A percentile compares a stretch with the other conserved stretches of the same genome.
phyloP scores from a whole-genome alignment of 176 grass and related monocot genomes.

The Miscanthus lutarioriparius region DNA sequence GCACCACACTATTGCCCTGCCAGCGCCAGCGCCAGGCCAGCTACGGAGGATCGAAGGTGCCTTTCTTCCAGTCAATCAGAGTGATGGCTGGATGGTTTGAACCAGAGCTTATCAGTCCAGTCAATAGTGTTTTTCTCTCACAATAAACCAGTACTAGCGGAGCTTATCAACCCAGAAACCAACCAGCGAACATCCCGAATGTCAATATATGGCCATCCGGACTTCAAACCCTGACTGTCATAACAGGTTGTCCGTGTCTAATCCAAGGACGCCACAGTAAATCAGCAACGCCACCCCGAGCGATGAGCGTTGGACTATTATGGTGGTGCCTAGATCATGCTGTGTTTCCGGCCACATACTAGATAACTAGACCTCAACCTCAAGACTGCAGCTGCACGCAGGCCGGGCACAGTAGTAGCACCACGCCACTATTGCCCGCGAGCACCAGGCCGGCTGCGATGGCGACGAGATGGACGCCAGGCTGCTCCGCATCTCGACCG shows the following conservation, averaged over 20 bases:
- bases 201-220: background rate
- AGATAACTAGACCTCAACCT: constrained; percentile 17
- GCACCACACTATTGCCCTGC: too few relatives aligned
- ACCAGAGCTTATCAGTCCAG: too few relatives aligned
- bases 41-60: too few relatives aligned
- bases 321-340: too few relatives aligned
- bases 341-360: background rate
- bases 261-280: background rate
- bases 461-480: constrained; percentile 39
- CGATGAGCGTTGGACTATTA: too few relatives aligned
- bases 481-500: constrained; percentile 33
- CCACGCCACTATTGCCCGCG: background rate
- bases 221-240: background rate
- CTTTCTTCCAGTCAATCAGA: constrained; percentile 14
- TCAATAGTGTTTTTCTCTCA: too few relatives aligned
- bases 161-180: too few relatives aligned
- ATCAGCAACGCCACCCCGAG: background rate
- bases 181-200: too few relatives aligned
- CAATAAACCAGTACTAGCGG: too few relatives aligned
- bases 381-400: background rate
- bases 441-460: constrained; percentile 1
- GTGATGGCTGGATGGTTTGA: too few relatives aligned
- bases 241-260: background rate
- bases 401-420: background rate
- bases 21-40: too few relatives aligned